Base-by-base conservation (phyloP, 78 protist species). In the slime mould (Dictyostelium discoideum) region DNA sequence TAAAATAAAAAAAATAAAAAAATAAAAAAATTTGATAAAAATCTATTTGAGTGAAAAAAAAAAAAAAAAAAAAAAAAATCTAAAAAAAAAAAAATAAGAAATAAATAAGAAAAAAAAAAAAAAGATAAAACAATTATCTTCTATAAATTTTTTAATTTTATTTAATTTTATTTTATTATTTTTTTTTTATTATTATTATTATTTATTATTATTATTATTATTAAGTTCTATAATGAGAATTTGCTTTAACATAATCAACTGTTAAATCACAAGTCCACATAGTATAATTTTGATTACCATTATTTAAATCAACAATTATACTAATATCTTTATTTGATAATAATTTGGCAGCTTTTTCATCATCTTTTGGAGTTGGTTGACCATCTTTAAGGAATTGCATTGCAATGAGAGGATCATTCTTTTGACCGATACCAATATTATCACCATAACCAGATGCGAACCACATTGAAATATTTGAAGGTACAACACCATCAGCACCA, bases 191-290 rank as follows among this genome's bases (percentile, higher is more conserved):
- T 44, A 9, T 44, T 44, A 9, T 44, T 44, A 44, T 9, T 44
- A 44, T 44, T 29, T 76, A 22, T 26, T 74, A 22, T 74, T 37
- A 13, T 37, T 74, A 10, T 37, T 74, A 10, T 39, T 78, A 5
- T 79, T 37, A 79, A 44, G 95, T 90, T 82, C 95, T 80, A 37
- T 90, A 90, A 73, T 90, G 95, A 8, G 95, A 90, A 69, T 90
- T 90, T 7, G 95, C 95, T 90, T 85, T 72, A 20, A 90, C 95
- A 50, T 90, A 90, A 32, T 82, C 95, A 29, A 81, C 85, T 5
- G 95, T 90, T 73, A 90, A 83, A 73, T 90, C 95, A 90, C 95
- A 82, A 13, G 95, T 90, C 95, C 95, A 90, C 88, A 90, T 82
- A 44, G 95, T 82, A 9, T 72, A 29, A 14, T 48, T 18, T 26